Percentiles rank a stretch among this genome's conserved stretches.
These are phyloP conservation scores for Dioscorea dumetorum DNA, from an alignment of 106 monocot species.

Conservation along the genomic window DNA sequence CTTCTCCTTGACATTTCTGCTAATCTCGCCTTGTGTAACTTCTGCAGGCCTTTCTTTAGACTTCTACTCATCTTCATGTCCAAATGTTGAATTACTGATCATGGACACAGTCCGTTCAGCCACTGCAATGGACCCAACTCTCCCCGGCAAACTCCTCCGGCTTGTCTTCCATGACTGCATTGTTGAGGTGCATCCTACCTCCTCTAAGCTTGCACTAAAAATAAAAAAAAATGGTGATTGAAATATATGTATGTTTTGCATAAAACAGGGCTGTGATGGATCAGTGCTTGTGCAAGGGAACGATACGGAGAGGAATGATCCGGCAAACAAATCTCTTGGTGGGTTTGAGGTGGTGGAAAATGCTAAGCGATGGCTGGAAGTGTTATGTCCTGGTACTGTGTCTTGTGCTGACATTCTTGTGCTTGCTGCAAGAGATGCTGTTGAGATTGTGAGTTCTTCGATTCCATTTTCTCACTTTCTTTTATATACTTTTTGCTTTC, in stretches of 20 bases:
- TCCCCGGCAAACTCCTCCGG: conserved; percentile 82
- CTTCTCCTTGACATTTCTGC: neutral
- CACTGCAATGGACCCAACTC: conserved; percentile 28
- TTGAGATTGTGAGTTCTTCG: conserved; percentile 45
- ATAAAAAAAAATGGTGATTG: neutral
- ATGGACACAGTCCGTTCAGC: conserved; percentile 44
- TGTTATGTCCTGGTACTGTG: conserved; percentile 55
- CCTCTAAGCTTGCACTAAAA: neutral
- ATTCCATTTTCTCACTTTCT: neutral
- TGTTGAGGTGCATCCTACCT: conserved; percentile 44
- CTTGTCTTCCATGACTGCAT: conserved; percentile 92
- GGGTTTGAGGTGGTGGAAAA: conserved; percentile 70
- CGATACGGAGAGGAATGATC: conserved; percentile 71
- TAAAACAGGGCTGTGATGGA: conserved; percentile 71
- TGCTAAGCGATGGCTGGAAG: conserved; percentile 63
- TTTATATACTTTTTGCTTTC: too few species aligned
- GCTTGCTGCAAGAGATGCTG: conserved; percentile 81
- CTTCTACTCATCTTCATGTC: conserved; percentile 70
- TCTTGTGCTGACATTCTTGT: conserved; percentile 87
- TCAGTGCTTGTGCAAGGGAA: conserved; percentile 75
- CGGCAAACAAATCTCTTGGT: conserved; percentile 62
- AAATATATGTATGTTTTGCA: too few species aligned
- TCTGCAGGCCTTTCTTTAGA: conserved; percentile 32
- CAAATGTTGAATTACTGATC: conserved; percentile 51
- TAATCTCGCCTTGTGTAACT: conserved; percentile 1